Evolutionary conservation across 2,329 filamentous ascomycete genomes (phyloP), one percentile per base, ranked within the genome.

Genomic region (Zymoseptoria passerinii): DNA sequence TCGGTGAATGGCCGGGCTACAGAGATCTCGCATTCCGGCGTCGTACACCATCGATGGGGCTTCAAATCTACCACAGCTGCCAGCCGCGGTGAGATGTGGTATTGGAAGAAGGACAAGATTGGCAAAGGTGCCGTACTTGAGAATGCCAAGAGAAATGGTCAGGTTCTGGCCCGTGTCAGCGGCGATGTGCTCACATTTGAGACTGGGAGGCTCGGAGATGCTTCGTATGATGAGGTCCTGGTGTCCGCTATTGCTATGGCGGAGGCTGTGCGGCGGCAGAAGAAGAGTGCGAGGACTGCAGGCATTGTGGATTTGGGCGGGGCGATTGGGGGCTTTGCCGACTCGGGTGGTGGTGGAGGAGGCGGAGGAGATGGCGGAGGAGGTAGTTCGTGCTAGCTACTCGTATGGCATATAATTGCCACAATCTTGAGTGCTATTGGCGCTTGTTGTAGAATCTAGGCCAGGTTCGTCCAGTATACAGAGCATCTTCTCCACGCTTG

Each of bases 201-300:
- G 57, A 53, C 52, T 4, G 55, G 53, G 13, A 56, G 62, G 4
- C 29, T 68, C 27, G 58, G 60, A 27, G 48, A 52, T n/a, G 63
- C 57, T 40, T 61, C 55, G 18, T 58, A 63, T 50, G 63, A 66
- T 8, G 65, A 67, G 54, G 58, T 67, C 3, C 9, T 67, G 27
- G 28, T 68, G 7, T 57, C 52, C 57, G 65, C 64, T 5, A 57
- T 68, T 9, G 66, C 66, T 9, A 59, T 68, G 59, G 62, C 60
- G 8, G 66, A 68, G 57, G 59, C 63, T 27, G 63, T 61, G 23
- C 59, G 63, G 35, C 49, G 63, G 40, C 53, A 55, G 44, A 61
- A 59, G 54, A 44, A 44, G 35, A 44, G 35, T 44, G 35, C 35
- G 35, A 63, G 52, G 54, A 57, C 55, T 9, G 56, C 27, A 28